A percentile compares a stretch with the other conserved stretches of the same genome.
Evolutionary conservation across 2,329 filamentous ascomycete species (phyloP).

Genomic region (Sclerotiophoma versabilis): DNA sequence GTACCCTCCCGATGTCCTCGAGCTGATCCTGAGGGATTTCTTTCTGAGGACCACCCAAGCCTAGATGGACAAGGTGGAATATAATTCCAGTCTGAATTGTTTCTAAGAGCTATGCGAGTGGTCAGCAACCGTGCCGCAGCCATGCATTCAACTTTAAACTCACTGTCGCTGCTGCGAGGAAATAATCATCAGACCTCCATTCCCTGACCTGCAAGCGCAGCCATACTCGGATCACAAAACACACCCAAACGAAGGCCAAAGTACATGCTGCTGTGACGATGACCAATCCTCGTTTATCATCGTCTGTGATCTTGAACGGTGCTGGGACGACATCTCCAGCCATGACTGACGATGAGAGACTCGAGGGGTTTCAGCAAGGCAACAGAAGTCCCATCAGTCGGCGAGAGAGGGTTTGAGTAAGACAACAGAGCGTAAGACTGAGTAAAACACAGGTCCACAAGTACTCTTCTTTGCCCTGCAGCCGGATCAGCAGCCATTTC

Average conservation of each 20-base stretch:
- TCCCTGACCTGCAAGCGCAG: slow-evolving; percentile 36
- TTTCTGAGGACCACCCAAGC: slow-evolving; percentile 31
- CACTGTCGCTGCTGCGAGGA: slow-evolving; percentile 33
- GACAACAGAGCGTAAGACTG: background rate
- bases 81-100: slow-evolving; percentile 36
- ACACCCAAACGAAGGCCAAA: slow-evolving; percentile 40
- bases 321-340: slow-evolving; percentile 32
- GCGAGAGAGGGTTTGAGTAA: slow-evolving; percentile 10
- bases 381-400: slow-evolving; percentile 7
- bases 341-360: slow-evolving; percentile 21
- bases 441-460: slow-evolving; percentile 7
- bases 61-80: slow-evolving; percentile 34
- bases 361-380: slow-evolving; percentile 5
- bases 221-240: slow-evolving; percentile 41
- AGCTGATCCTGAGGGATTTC: slow-evolving; percentile 25
- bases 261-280: slow-evolving; percentile 38
- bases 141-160: slow-evolving; percentile 2
- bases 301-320: slow-evolving; percentile 38
- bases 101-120: slow-evolving; percentile 30
- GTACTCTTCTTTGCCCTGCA: slow-evolving; percentile 15
- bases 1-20: slow-evolving; percentile 35
- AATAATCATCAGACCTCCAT: slow-evolving; percentile 44
- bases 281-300: slow-evolving; percentile 46
- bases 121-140: slow-evolving; percentile 18
- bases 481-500: slow-evolving; percentile 7